These are phyloP conservation scores for Alternaria solani DNA, from an alignment of 2,329 filamentous ascomycete genomes.

Conservation along the genomic window DNA sequence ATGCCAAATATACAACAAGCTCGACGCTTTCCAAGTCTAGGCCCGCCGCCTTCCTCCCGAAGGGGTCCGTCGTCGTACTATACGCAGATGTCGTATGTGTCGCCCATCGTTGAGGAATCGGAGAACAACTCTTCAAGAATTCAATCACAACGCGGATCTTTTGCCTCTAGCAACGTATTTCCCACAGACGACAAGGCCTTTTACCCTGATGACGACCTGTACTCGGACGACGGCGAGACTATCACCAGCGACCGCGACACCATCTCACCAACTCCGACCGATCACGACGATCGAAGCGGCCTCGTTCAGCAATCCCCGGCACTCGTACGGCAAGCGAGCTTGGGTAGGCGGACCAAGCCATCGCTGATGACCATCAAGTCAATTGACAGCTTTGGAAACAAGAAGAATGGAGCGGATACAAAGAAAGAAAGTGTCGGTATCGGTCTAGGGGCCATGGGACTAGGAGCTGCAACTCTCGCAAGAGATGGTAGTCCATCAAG, in stretches of 20 bases:
- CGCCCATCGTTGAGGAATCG: conserved; percentile 59
- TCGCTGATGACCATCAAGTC: conserved; percentile 59
- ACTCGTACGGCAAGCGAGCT: conserved; percentile 56
- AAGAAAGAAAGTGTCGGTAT: conserved; percentile 26
- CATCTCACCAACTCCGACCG: conserved; percentile 36
- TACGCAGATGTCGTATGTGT: conserved; percentile 57
- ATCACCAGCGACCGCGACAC: conserved; percentile 43
- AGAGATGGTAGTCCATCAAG: conserved; percentile 34
- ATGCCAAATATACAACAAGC: conserved; percentile 46
- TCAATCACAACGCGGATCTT: conserved; percentile 53
- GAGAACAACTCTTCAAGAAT: conserved; percentile 56
- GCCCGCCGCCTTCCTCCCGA: conserved; percentile 59
- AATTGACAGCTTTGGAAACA: conserved; percentile 46
- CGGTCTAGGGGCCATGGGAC: conserved; percentile 32
- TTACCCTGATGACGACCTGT: conserved; percentile 50
- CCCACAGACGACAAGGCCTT: conserved; percentile 53
- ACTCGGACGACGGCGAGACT: conserved; percentile 52
- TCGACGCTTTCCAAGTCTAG: conserved; percentile 53
- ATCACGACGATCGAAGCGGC: conserved; percentile 48
- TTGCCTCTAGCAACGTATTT: conserved; percentile 60
- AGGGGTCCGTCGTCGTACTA: conserved; percentile 60
- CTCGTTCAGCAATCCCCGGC: conserved; percentile 48
- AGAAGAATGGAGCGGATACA: conserved; percentile 28
- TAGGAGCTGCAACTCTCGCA: conserved; percentile 36
- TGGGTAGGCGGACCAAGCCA: conserved; percentile 58